These are phyloP conservation scores for Butyriboletus appendiculatus DNA, from an alignment of 1,284 basidiomycete genomes.

Conservation along the genomic window DNA sequence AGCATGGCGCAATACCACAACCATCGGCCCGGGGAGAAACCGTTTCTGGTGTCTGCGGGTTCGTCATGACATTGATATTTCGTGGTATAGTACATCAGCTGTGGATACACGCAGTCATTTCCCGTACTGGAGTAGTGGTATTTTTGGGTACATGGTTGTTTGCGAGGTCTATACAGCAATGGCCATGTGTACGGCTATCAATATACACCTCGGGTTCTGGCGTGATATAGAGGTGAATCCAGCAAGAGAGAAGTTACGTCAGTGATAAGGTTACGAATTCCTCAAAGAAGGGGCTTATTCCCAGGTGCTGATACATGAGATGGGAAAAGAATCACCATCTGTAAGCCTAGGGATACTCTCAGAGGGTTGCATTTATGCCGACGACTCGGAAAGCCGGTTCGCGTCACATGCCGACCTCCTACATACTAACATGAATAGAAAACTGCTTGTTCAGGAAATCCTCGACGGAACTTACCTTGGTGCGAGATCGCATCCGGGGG, in stretches of 20 bases:
- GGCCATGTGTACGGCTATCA: not conserved
- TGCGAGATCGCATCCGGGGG: not conserved
- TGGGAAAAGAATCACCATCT: no score
- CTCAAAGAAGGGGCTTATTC: not conserved
- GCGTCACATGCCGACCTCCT: no score
- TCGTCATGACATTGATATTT: slow-evolving; percentile 59
- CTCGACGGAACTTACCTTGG: not conserved
- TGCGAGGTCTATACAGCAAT: not conserved
- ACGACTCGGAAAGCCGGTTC: not conserved
- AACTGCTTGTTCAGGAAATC: not conserved
- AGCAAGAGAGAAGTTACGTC: not conserved
- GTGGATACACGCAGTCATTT: slow-evolving; percentile 16
- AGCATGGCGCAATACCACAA: no score
- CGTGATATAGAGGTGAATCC: not conserved
- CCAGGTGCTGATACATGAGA: no score
- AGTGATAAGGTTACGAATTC: not conserved
- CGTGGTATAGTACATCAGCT: slow-evolving; percentile 49
- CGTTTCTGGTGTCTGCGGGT: no score
- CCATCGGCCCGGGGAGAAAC: not conserved
- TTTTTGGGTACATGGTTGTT: no score
- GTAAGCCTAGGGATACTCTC: no score
- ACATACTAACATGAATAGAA: not conserved
- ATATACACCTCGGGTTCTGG: not conserved
- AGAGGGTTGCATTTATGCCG: not conserved
- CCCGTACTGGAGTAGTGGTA: not conserved